Percentiles rank a stretch among this genome's conserved stretches.
Evolutionary conservation across 805 yeast species (phyloP).

Genomic region (Komagataella mondaviorum): DNA sequence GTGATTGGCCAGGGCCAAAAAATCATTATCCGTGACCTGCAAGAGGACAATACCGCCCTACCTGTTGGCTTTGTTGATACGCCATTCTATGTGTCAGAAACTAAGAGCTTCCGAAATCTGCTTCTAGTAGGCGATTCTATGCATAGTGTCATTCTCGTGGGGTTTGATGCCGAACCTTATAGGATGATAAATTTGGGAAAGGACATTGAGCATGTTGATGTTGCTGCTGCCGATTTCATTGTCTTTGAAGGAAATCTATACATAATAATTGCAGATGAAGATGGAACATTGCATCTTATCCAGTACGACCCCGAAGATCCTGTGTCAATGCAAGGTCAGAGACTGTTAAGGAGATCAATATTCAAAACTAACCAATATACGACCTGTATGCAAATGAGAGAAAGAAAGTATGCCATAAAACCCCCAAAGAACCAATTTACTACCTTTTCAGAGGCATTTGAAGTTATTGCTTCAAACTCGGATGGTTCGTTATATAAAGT

Average conservation of each 20-base stretch:
- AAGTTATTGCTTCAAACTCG: conserved; percentile 54
- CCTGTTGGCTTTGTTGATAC: conserved; percentile 92
- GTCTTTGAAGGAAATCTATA: conserved; percentile 56
- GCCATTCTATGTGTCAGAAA: conserved; percentile 65
- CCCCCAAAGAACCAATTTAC: conserved; percentile 17
- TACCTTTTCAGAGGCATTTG: conserved; percentile 18
- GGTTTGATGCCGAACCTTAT: conserved; percentile 93
- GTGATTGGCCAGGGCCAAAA: conserved; percentile 82
- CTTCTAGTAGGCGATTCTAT: conserved; percentile 71
- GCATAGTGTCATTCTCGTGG: conserved; percentile 67
- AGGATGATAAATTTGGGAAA: conserved; percentile 69
- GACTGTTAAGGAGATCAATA: conserved; percentile 54
- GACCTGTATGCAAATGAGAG: conserved; percentile 35
- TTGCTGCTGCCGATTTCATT: conserved; percentile 63
- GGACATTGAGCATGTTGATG: conserved; percentile 51
- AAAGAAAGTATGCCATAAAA: conserved; percentile 17
- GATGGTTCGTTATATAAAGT: conserved; percentile 76
- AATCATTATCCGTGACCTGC: conserved; percentile 63
- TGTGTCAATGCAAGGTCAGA: conserved; percentile 65
- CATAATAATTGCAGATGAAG: conserved; percentile 56
- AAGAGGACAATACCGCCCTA: conserved; percentile 72
- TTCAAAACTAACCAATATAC: conserved; percentile 55
- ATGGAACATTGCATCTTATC: conserved; percentile 52
- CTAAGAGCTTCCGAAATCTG: conserved; percentile 74
- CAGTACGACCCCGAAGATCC: conserved; percentile 92